Conservation (phyloP, 75 land plant genomes). For the Selaginella tamariscina region DNA sequence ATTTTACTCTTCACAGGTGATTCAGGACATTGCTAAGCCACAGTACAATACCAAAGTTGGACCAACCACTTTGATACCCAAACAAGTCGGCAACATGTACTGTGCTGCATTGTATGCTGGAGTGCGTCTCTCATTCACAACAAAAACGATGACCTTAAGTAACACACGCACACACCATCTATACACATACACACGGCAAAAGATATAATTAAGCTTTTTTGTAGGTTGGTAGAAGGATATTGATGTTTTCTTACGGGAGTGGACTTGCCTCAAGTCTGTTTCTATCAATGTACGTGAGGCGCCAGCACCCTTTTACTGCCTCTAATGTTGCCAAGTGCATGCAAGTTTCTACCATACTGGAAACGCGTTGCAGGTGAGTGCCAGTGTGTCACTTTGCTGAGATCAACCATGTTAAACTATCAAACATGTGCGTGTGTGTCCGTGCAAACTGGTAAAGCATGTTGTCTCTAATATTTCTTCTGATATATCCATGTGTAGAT, state of each 20-base stretch:
- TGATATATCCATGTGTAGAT: too few species aligned
- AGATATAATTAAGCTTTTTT: too few species aligned
- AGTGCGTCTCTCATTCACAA: conserved; percentile 74
- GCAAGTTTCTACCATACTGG: conserved; percentile 51
- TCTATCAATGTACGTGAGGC: conserved; percentile 45
- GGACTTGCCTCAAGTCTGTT: conserved; percentile 86
- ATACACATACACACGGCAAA: too few species aligned
- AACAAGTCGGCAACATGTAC: conserved; percentile 97
- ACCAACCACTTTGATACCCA: conserved; percentile 76
- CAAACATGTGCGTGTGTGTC: too few species aligned
- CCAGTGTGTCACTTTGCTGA: neutral
- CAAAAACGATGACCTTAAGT: conserved; percentile 20
- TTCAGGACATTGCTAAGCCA: conserved; percentile 77
- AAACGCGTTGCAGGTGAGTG: conserved; percentile 37
- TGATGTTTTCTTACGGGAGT: conserved; percentile 98
- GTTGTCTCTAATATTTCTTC: too few species aligned
- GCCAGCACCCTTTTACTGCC: conserved; percentile 50
- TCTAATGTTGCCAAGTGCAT: conserved; percentile 55
- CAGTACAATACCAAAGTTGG: conserved; percentile 75
- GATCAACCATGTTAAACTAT: too few species aligned
- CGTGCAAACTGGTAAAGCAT: too few species aligned
- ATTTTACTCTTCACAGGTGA: conserved; percentile 31
- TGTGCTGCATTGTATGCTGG: conserved; percentile 93
- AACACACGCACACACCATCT: too few species aligned
- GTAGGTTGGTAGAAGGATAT: conserved; percentile 64